These are phyloP conservation scores for Fusarium musae DNA, from an alignment of 2,329 filamentous ascomycete species.

Conservation along the genomic window DNA sequence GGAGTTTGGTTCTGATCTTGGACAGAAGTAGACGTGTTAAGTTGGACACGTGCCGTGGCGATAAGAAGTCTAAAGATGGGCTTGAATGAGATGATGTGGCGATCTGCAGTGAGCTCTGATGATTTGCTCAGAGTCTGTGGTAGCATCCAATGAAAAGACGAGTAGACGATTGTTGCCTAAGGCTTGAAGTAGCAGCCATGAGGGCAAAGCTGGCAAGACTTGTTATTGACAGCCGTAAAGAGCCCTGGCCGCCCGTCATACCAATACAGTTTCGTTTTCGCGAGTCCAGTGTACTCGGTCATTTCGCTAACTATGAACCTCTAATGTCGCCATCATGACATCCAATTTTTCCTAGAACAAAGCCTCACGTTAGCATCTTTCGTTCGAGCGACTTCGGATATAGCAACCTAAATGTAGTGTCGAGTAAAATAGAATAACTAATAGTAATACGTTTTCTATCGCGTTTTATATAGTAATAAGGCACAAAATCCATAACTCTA, in stretches of 20 bases:
- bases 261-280: not conserved
- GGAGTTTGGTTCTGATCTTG: not conserved
- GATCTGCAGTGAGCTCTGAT: conserved; percentile 9
- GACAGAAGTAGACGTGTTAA: not conserved
- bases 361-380: not conserved
- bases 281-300: not conserved
- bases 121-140: conserved; percentile 9
- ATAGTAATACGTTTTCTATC: not conserved
- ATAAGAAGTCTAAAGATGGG: conserved; percentile 19
- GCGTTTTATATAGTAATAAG: not conserved
- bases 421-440: not conserved
- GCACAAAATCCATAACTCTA: not conserved
- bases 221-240: not conserved
- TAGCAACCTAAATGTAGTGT: not conserved
- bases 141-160: conserved; percentile 17
- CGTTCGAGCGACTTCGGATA: not conserved
- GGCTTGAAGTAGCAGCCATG: not conserved
- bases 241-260: not conserved
- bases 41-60: conserved; percentile 25
- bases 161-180: conserved; percentile 27
- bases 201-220: not conserved
- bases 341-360: not conserved
- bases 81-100: conserved; percentile 21
- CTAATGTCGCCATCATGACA: conserved; percentile 3
- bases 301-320: not conserved